These are phyloP conservation scores for Candida dajiaensis DNA, from an alignment of 805 yeast genomes.

Conservation along the genomic window DNA sequence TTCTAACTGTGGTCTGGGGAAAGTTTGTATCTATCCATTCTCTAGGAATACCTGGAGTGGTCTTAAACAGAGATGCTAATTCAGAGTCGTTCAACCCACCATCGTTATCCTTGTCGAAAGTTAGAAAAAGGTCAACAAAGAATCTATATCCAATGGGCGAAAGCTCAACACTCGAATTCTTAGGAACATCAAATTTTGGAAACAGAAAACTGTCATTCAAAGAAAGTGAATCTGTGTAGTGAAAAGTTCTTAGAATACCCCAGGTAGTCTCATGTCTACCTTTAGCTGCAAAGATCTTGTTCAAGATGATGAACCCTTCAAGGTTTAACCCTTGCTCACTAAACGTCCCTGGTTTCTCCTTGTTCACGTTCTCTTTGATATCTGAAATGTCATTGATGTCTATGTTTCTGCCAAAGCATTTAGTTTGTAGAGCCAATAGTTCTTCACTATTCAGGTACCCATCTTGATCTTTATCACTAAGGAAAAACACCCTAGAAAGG, in stretches of 20 bases:
- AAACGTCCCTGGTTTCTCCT: slow-evolving; percentile 27
- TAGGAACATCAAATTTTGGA: slow-evolving; percentile 73
- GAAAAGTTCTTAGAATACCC: slow-evolving; percentile 86
- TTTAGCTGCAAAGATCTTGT: slow-evolving; percentile 77
- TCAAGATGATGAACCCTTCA: slow-evolving; percentile 71
- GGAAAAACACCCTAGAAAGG: slow-evolving; percentile 70
- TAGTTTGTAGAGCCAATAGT: slow-evolving; percentile 59
- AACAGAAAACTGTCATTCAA: slow-evolving; percentile 71
- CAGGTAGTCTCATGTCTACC: slow-evolving; percentile 97
- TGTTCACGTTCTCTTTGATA: slow-evolving; percentile 33
- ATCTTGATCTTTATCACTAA: slow-evolving; percentile 89
- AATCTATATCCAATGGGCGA: slow-evolving; percentile 91
- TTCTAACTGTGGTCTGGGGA: slow-evolving; percentile 83
- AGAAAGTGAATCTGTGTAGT: slow-evolving; percentile 88
- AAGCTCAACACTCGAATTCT: slow-evolving; percentile 76
- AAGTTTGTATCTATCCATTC: slow-evolving; percentile 83
- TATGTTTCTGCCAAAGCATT: slow-evolving; percentile 62
- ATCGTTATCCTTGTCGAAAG: slow-evolving; percentile 92
- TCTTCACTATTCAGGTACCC: slow-evolving; percentile 72
- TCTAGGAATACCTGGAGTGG: slow-evolving; percentile 90
- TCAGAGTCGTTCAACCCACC: slow-evolving; percentile 86
- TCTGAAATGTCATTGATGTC: slow-evolving; percentile 44
- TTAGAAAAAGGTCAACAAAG: slow-evolving; percentile 79
- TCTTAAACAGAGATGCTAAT: slow-evolving; percentile 60
- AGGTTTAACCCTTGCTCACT: slow-evolving; percentile 52